Evolutionary conservation across 225 moss, liverwort and hornwort genomes (phyloP), one percentile per base, ranked within the genome.

Genomic region (Polytrichum commune): DNA sequence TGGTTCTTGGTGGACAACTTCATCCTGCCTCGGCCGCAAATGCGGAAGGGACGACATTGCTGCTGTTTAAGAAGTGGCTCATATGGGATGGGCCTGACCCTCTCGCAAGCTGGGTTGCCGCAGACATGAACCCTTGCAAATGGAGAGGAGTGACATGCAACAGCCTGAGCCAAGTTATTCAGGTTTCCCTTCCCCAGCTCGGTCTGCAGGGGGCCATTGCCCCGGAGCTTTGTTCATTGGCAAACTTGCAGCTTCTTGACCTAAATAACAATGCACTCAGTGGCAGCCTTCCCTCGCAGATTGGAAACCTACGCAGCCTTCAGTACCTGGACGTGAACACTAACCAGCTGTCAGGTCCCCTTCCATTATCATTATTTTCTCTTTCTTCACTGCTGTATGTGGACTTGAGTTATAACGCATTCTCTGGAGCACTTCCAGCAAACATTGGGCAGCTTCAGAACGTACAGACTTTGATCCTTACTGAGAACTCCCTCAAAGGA

Each of bases 131-230:
- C 74, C 82, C 85, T 71, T 95, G 95, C 69, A 69, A 28, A 54
- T 95, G 95, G 95, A 69, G 64, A 27, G 88, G 90, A 63, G 81
- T 95, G 25, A 73, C 69, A 27, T 95, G 95, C 78, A 71, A 72
- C 46, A 80, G 74, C 28, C 33, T 69, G 19, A 64, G 69, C 10
- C 76, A 74, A 74, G 85, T 95, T 18, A 84, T 72, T 1, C 75
- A 55, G 18, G 62, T 91, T 6, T 60, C 71, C 23, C 90, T 93
- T 54, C 46, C 13, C 3, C 76, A 60, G 18, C 60, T 81, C 28
- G 74, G 77, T 19, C 71, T 81, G 23, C 3, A 23, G 8, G 81
- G 81, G 20, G 5, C 66, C 61, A 71, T 75, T 25, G 81, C 93
- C 7, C 66, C 79, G 8, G 85, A 83, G 53, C 82, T 81, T 27